Conservation (phyloP, 306 rosid genomes). For the Vicia sativa region DNA sequence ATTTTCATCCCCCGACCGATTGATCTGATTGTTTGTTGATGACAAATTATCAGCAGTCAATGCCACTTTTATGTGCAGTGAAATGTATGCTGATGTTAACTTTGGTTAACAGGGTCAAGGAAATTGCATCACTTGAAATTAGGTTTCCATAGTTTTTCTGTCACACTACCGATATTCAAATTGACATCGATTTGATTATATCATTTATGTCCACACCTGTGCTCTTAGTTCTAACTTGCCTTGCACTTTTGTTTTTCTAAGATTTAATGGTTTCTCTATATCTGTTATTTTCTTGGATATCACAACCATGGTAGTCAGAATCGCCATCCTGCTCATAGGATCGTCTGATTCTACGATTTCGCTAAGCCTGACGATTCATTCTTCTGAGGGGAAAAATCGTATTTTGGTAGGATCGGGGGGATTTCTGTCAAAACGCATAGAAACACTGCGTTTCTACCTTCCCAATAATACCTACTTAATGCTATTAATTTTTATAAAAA, state of each 20-base stretch:
- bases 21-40: slow-evolving; percentile 4
- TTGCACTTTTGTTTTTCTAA: slow-evolving; percentile 14
- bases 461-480: no score
- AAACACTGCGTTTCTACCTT: no score
- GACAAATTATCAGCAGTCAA: no score
- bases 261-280: slow-evolving; percentile 9
- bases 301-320: no score
- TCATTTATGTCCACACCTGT: background rate
- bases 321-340: no score
- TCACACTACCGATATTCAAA: slow-evolving; percentile 19
- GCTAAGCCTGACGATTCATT: no score
- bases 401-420: no score
- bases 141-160: background rate
- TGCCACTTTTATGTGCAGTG: slow-evolving; percentile 10
- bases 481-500: no score
- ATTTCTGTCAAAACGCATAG: no score
- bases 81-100: slow-evolving; percentile 9
- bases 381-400: no score
- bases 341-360: no score
- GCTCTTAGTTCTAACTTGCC: slow-evolving; percentile 8
- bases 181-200: slow-evolving; percentile 27
- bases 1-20: slow-evolving; percentile 8
- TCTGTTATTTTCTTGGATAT: background rate
- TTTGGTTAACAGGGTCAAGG: slow-evolving; percentile 6
- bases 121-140: background rate